Evolutionary conservation across 345 rosid species (phyloP), one percentile per base, ranked within the genome.

Genomic region (Populus simonii): DNA sequence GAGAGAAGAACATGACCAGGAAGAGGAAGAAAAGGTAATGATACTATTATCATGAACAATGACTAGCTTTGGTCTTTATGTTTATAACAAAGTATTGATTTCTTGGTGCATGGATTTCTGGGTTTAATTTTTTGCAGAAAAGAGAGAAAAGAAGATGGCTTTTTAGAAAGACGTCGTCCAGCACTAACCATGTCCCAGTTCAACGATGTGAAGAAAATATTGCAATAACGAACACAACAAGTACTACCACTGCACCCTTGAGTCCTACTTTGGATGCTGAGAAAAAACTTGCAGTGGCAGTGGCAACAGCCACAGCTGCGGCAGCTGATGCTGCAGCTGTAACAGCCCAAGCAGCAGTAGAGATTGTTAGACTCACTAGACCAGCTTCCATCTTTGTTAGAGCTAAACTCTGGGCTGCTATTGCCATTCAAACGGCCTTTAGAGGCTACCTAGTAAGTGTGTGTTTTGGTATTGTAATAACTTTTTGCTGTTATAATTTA

Each of bases 1-100:
- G 70, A 78, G 85, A 74, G 84, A 85, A 73, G 83, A 82, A 8
- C 81, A 74, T 36, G 90, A 80, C n/a, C 83, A 57, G n/a, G 71
- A 77, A 77, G 84, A 68, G 39, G 80, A 81, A 68, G 78, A 51
- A 36, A 81, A 81, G 84, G 84, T 81, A 74, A 33, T 20, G n/a
- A 41, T 55, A 16, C 2, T 59, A 4, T n/a, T 59, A 3, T n/a
- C 15, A 57, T 57, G 29, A n/a, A 8, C 29, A 57, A n/a, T 3
- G 15, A n/a, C 29, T 57, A 57, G 13, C 51, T 47, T 4, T 47
- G 15, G 18, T 47, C 63, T 59, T 59, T 3, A 59, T 59, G 63
- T 10, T 2, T n/a, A 3, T 59, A 8, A 59, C 27, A 59, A 59
- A 59, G 63, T n/a, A n/a, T n/a, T 38, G 11, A 65, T 73, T 49